Percentiles rank a stretch among this genome's conserved stretches.
These are phyloP conservation scores for Stagonosporopsis vannaccii DNA, from an alignment of 2,329 filamentous ascomycete genomes.

Conservation along the genomic window DNA sequence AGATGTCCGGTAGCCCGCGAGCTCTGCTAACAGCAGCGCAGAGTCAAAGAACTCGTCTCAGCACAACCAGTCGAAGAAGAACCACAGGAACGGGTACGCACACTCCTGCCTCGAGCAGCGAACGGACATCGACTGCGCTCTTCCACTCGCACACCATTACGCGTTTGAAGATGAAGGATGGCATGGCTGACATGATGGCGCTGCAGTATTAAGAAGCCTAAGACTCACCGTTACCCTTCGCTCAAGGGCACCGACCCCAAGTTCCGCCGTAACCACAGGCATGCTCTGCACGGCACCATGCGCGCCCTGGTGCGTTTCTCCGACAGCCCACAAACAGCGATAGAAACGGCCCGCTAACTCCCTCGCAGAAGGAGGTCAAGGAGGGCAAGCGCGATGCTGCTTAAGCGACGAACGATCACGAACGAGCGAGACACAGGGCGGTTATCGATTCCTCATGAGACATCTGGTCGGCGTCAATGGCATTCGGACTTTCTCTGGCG, in stretches of 20 bases:
- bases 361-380: slow-evolving; percentile 88
- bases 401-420: slow-evolving; percentile 60
- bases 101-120: slow-evolving; percentile 21
- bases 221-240: slow-evolving; percentile 98
- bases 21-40: slow-evolving; percentile 52
- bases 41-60: slow-evolving; percentile 99
- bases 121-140: slow-evolving; percentile 6
- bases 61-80: slow-evolving; percentile 98
- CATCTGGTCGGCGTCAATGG: slow-evolving; percentile 52
- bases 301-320: slow-evolving; percentile 84
- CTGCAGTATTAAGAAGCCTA: slow-evolving; percentile 98
- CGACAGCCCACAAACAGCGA: not conserved
- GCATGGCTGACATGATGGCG: slow-evolving; percentile 29
- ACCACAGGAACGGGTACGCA: slow-evolving; percentile 97
- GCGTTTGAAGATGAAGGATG: slow-evolving; percentile 12
- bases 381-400: slow-evolving; percentile 92
- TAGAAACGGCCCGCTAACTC: slow-evolving; percentile 33
- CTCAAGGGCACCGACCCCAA: slow-evolving; percentile 99
- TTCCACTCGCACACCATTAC: not conserved
- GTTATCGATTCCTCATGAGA: slow-evolving; percentile 51
- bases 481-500: slow-evolving; percentile 50
- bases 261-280: slow-evolving; percentile 99
- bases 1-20: not conserved
- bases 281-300: slow-evolving; percentile 98
- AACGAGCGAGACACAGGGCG: slow-evolving; percentile 45